phyloP scores from a whole-genome alignment of 805 yeast species.

The Dipodascus albidus region DNA sequence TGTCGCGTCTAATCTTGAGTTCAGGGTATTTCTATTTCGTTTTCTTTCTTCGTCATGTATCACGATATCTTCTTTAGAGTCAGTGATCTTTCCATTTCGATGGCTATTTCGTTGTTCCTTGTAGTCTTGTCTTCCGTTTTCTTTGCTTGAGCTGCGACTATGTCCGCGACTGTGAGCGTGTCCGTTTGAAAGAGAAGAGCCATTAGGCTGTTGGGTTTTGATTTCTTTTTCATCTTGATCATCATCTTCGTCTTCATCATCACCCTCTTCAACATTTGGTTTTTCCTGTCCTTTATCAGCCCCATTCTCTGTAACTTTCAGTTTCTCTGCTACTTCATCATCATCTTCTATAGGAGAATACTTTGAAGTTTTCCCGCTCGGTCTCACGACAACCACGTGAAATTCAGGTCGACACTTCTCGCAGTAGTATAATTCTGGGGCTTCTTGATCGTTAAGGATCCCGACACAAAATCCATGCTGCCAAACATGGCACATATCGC shows the following conservation, averaged over 20 bases:
- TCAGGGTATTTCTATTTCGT: conserved; percentile 7
- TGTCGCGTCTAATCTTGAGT: conserved; percentile 22
- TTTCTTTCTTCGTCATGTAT: conserved; percentile 2
- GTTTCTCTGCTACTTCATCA: conserved; percentile 20
- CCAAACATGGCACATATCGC: conserved; percentile 93
- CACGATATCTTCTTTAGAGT: conserved; percentile 15
- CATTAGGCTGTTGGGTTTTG: background rate
- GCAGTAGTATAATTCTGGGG: conserved; percentile 94
- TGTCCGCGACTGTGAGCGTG: no score
- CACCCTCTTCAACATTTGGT: conserved; percentile 7
- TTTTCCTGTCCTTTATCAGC: background rate
- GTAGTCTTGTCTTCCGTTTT: background rate
- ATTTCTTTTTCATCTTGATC: conserved; percentile 4
- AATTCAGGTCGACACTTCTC: conserved; percentile 81
- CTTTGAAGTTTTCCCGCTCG: conserved; percentile 36
- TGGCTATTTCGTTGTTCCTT: background rate
- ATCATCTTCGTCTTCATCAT: conserved; percentile 2
- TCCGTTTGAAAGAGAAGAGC: background rate
- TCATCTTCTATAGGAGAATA: conserved; percentile 35
- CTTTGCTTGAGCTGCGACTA: background rate
- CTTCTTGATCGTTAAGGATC: conserved; percentile 54
- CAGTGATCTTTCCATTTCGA: conserved; percentile 2
- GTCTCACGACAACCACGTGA: conserved; percentile 44
- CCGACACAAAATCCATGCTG: conserved; percentile 97
- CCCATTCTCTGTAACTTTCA: conserved; percentile 15